phyloP scores from a whole-genome alignment of 805 yeast genomes.

The Lipomyces yamadae region DNA sequence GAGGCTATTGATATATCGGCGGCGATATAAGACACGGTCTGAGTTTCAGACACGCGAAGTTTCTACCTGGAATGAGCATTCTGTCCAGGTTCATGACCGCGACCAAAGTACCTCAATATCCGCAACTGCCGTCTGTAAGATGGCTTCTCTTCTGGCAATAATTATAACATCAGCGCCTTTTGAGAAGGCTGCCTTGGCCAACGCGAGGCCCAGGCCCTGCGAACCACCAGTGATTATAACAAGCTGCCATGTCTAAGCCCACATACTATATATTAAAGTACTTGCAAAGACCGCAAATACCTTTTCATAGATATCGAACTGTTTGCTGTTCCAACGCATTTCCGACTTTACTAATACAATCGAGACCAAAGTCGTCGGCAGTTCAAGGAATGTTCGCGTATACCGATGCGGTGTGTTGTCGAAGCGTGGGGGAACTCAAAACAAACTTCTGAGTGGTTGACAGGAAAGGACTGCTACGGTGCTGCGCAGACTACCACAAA shows the following conservation, averaged over 20 bases:
- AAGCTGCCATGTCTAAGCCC: slow-evolving; percentile 46
- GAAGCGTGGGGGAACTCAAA: too few species aligned
- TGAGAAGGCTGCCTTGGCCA: slow-evolving; percentile 63
- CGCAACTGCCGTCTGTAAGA: slow-evolving; percentile 57
- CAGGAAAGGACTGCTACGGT: too few species aligned
- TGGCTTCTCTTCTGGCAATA: slow-evolving; percentile 74
- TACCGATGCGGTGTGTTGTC: too few species aligned
- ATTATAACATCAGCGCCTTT: slow-evolving; percentile 68
- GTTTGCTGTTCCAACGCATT: slow-evolving; percentile 10
- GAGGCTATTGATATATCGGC: slow-evolving; percentile 70
- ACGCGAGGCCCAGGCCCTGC: slow-evolving; percentile 86
- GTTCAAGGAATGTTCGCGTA: too few species aligned
- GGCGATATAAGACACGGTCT: slow-evolving; percentile 52
- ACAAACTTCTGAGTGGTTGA: too few species aligned
- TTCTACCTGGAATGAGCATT: slow-evolving; percentile 6
- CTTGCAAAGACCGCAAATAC: slow-evolving; percentile 6
- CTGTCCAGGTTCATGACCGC: too few species aligned
- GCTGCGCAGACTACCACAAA: too few species aligned
- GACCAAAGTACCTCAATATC: slow-evolving; percentile 46
- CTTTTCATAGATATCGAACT: slow-evolving; percentile 15
- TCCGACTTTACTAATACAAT: too few species aligned
- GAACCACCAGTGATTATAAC: slow-evolving; percentile 92
- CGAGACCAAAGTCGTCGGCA: too few species aligned
- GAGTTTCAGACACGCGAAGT: slow-evolving; percentile 43
- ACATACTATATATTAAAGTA: not conserved